These are phyloP conservation scores for Magnaporthiopsis poae DNA, from an alignment of 2,329 filamentous ascomycete genomes.

Conservation along the genomic window DNA sequence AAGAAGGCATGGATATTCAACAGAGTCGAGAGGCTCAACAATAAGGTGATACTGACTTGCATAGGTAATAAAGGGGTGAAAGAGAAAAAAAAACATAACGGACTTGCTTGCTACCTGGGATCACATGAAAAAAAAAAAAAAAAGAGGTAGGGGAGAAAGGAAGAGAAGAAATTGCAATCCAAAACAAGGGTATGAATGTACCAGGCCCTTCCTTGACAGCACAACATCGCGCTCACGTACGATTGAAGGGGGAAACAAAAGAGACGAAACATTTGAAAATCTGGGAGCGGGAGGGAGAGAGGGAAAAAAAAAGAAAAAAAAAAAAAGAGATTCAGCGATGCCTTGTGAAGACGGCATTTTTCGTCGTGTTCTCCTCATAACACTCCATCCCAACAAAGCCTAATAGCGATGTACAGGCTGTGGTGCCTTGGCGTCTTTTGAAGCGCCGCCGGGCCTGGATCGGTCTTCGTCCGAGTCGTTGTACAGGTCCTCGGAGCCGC, in stretches of 20 bases:
- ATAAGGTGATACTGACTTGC: no score
- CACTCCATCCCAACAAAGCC: no score
- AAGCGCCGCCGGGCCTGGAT: neutral
- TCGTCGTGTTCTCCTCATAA: no score
- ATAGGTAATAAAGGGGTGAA: no score
- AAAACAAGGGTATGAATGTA: neutral
- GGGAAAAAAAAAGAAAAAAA: neutral
- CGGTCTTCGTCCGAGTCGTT: constrained; percentile 3
- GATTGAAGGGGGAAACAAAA: neutral
- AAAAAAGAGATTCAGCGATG: neutral
- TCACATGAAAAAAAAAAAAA: neutral
- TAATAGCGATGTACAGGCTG: no score
- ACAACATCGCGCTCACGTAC: neutral
- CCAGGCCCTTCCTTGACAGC: neutral
- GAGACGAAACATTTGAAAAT: neutral
- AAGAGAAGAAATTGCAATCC: neutral
- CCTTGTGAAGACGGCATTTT: neutral
- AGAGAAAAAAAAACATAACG: no score
- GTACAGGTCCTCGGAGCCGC: constrained; percentile 3
- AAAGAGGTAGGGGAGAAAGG: neutral
- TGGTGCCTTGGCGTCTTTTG: neutral
- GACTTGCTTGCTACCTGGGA: neutral
- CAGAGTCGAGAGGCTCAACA: no score
- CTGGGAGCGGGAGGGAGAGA: constrained; percentile 7
- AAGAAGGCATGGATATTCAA: no score